phyloP scores from a whole-genome alignment of 1,139 yeast genomes.

The Meyerozyma smithsonii region DNA sequence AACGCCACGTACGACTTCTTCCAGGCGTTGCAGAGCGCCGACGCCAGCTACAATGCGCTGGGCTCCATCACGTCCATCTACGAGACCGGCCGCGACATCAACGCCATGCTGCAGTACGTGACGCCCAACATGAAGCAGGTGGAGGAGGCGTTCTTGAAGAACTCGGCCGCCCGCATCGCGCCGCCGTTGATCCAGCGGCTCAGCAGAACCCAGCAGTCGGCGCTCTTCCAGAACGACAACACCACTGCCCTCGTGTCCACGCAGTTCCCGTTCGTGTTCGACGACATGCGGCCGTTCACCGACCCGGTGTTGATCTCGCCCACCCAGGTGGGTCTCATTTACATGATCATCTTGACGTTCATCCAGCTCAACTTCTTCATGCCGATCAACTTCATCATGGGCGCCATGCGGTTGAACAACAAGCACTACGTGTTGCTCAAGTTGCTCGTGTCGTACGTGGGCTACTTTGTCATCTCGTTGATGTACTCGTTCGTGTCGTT shows the following conservation, averaged over 20 bases:
- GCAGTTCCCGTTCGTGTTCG: constrained; percentile 6
- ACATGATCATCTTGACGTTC: constrained; percentile 14
- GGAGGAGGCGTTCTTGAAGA: constrained; percentile 3
- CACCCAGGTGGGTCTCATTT: constrained; percentile 14
- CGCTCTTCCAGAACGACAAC: constrained; percentile 4
- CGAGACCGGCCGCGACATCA: constrained; percentile 13
- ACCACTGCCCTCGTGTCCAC: constrained; percentile 7
- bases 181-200: constrained; percentile 6
- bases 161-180: constrained; percentile 6
- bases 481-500: constrained; percentile 36
- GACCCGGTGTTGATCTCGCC: constrained; percentile 12
- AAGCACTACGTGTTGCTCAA: constrained; percentile 6
- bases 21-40: constrained; percentile 4
- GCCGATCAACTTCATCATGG: constrained; percentile 10
- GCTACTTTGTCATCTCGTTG: constrained; percentile 28
- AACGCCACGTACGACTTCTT: constrained; percentile 29
- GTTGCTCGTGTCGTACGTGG: background rate
- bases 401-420: constrained; percentile 8
- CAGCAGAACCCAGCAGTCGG: constrained; percentile 3
- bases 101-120: constrained; percentile 9
- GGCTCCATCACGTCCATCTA: constrained; percentile 9
- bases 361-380: constrained; percentile 13
- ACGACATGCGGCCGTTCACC: constrained; percentile 10
- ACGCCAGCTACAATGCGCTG: constrained; percentile 8
- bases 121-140: constrained; percentile 5